Conservation (phyloP, 495 filamentous ascomycete species). For the Hamigera avellanea region DNA sequence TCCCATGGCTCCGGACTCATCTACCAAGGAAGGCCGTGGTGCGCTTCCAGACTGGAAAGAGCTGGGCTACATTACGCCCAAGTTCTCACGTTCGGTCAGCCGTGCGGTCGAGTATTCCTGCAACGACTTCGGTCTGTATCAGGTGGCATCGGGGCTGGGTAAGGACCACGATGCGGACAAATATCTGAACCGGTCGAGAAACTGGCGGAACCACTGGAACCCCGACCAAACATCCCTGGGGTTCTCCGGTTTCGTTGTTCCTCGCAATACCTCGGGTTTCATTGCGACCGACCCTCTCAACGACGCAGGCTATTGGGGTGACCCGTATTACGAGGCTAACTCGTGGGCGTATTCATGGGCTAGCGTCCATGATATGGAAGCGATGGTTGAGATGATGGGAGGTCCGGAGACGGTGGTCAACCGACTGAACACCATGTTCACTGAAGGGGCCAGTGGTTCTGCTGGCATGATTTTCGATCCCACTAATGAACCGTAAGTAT, state of each 20-base stretch:
- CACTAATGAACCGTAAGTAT: slow-evolving; percentile 49
- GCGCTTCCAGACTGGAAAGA: slow-evolving; percentile 58
- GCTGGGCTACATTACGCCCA: slow-evolving; percentile 53
- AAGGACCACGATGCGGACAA: slow-evolving; percentile 39
- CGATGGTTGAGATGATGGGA: slow-evolving; percentile 45
- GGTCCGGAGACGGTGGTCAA: slow-evolving; percentile 30
- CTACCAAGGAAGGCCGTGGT: slow-evolving; percentile 58
- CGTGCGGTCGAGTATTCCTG: slow-evolving; percentile 56
- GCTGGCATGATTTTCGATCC: slow-evolving; percentile 51
- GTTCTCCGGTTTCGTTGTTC: slow-evolving; percentile 56
- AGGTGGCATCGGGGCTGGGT: slow-evolving; percentile 40
- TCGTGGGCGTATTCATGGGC: slow-evolving; percentile 63
- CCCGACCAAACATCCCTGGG: slow-evolving; percentile 36
- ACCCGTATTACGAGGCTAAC: slow-evolving; percentile 51
- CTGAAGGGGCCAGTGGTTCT: slow-evolving; percentile 35
- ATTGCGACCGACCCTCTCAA: slow-evolving; percentile 41
- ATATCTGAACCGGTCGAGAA: slow-evolving; percentile 52
- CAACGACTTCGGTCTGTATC: slow-evolving; percentile 56
- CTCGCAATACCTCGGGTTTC: slow-evolving; percentile 45
- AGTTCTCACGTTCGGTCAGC: slow-evolving; percentile 48
- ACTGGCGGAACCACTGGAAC: slow-evolving; percentile 70
- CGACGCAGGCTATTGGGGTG: slow-evolving; percentile 50
- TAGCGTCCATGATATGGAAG: slow-evolving; percentile 54
- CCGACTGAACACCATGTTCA: slow-evolving; percentile 34
- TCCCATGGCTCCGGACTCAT: slow-evolving; percentile 45